Conservation (phyloP, 371 early-diverging fungal genomes). For the Umbelopsis sp. region DNA sequence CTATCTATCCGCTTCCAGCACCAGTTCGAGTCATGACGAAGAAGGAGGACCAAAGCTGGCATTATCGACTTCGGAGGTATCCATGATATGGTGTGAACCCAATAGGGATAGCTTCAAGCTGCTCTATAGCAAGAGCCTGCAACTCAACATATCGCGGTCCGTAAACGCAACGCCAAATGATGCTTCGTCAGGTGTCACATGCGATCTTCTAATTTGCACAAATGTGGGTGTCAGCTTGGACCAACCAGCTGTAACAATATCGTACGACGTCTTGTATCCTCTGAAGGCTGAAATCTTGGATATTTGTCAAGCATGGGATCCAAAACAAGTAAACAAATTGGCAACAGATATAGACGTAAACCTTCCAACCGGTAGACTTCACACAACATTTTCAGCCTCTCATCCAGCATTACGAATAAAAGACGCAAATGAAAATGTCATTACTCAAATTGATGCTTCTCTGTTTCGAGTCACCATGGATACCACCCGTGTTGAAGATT, state of each 20-base stretch:
- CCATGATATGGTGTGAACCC: background rate
- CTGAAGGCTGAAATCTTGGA: background rate
- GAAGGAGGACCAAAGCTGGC: background rate
- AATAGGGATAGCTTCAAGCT: background rate
- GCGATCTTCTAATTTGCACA: background rate
- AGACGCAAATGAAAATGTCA: background rate
- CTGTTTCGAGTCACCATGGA: background rate
- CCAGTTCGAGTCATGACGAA: background rate
- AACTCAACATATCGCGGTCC: background rate
- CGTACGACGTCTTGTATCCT: background rate
- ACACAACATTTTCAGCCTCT: background rate
- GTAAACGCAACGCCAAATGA: background rate
- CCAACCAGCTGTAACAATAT: background rate
- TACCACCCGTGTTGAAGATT: background rate
- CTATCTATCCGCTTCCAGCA: background rate
- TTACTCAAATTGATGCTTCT: background rate
- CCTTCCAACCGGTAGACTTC: background rate
- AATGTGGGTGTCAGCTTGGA: background rate
- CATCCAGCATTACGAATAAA: background rate
- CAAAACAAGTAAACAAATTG: background rate
- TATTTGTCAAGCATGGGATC: background rate
- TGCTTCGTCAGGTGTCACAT: background rate
- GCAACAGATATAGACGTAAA: background rate
- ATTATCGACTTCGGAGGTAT: background rate
- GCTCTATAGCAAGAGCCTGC: background rate